Base-by-base conservation (phyloP, 1,139 yeast genomes). In the Pichia norvegensis region DNA sequence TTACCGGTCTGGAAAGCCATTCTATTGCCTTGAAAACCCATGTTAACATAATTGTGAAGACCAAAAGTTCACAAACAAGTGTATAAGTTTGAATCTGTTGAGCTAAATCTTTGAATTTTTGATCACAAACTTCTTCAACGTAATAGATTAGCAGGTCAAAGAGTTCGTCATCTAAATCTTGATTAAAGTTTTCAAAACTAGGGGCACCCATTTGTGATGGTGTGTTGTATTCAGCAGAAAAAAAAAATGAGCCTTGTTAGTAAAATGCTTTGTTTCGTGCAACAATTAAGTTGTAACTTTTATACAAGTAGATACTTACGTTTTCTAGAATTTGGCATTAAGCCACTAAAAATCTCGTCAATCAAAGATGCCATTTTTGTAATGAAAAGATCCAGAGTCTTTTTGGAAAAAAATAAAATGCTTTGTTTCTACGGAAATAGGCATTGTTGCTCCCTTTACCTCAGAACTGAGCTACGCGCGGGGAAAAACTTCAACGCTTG, bases 61-160 rank as follows among this genome's bases (percentile, higher is more conserved):
- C 35, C 9, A 40, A 16, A 2, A 36, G 5, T 20, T 44, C 42
- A 6, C 37, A n/a, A 23, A 45, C 11, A 7, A 45, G 29, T 5
- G 43, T 46, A 36, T 47, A 47, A 14, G 43, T 22, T 33, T 35
- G 29, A 21, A 45, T 29, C 21, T 43, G 42, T 11, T 23, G 7
- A 23, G 17, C 36, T 14, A 47, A 33, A 11, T 45, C 46, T 27
- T 38, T 33, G 2, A 45, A 27, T 25, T 41, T 43, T 29, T 42
- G 46, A 7, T 47, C 51, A 41, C 42, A 47, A 6, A 45, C n/a
- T 23, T 45, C 45, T 17, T 47, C 51, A 4, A 43, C 44, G 38
- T 45, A 47, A 19, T 40, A 42, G 23, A 45, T 22, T 21, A 47
- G 36, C 23, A 47, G 16, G 25, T 47, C 46, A 17, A 47, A 5